Conservation (phyloP, 495 filamentous ascomycete species). For the Podospora appendiculata region DNA sequence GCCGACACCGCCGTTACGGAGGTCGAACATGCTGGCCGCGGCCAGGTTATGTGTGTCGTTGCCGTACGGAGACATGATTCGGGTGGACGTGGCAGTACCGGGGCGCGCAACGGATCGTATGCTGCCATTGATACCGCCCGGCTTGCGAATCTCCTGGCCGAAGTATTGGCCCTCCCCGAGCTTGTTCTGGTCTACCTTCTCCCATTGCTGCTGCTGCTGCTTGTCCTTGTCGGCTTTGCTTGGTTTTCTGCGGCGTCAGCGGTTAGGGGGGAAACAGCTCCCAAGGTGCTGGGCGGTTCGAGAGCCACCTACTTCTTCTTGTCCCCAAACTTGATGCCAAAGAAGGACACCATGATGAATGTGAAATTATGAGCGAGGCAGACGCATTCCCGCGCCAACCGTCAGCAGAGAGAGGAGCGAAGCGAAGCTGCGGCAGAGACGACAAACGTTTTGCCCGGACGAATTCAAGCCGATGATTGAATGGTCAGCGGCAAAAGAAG, state of each 20-base stretch:
- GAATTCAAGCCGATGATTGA: no score
- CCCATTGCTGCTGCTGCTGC: constrained; percentile 15
- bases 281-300: no score
- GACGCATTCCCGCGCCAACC: constrained; percentile 11
- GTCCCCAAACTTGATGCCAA: constrained; percentile 39
- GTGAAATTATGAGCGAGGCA: constrained; percentile 6
- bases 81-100: constrained; percentile 20
- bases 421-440: no score
- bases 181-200: constrained; percentile 22
- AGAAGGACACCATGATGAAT: constrained; percentile 41
- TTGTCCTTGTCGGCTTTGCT: constrained; percentile 27
- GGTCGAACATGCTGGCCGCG: constrained; percentile 30
- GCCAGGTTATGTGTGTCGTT: constrained; percentile 24
- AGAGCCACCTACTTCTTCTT: constrained; percentile 39
- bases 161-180: constrained; percentile 23
- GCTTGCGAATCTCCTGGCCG: constrained; percentile 11
- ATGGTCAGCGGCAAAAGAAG: no score
- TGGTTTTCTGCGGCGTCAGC: constrained; percentile 12
- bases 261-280: background rate
- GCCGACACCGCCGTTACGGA: constrained; percentile 9
- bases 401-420: no score
- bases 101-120: constrained; percentile 21
- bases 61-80: constrained; percentile 19
- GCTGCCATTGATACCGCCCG: constrained; percentile 20
- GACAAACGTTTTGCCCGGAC: no score